Evolutionary conservation across 108 stramenopile species (phyloP).

Genomic region (Mayamaea pseudoterrestris): DNA sequence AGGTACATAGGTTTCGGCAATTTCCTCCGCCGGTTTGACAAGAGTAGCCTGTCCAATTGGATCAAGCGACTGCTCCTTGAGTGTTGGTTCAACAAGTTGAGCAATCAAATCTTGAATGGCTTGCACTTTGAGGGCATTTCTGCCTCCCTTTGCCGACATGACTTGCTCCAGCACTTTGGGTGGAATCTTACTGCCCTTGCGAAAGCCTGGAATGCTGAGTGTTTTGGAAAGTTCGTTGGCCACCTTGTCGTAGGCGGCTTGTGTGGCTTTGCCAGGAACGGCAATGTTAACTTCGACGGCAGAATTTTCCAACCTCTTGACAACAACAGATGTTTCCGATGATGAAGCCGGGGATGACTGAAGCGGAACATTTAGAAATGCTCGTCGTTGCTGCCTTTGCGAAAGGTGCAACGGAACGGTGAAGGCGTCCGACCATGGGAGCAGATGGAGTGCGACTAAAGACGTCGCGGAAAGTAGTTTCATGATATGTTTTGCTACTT

Average conservation of each 20-base stretch:
- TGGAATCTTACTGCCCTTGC: conserved; percentile 79
- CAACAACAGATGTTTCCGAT: no score
- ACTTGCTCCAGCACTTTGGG: conserved; percentile 65
- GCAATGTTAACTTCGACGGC: conserved; percentile 57
- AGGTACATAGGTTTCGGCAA: conserved; percentile 37
- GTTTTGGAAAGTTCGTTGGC: conserved; percentile 52
- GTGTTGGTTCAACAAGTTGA: conserved; percentile 49
- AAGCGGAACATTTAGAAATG: no score
- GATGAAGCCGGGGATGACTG: no score
- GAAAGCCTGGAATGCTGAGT: conserved; percentile 74
- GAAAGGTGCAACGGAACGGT: no score
- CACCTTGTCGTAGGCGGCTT: conserved; percentile 72
- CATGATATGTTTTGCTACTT: no score
- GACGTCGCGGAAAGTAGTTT: no score
- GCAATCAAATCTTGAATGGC: conserved; percentile 49
- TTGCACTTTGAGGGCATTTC: conserved; percentile 42
- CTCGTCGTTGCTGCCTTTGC: no score
- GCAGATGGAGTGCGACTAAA: no score
- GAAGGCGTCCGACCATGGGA: no score
- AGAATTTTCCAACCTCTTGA: conserved; percentile 46
- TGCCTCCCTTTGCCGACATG: conserved; percentile 54
- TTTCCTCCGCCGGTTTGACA: conserved; percentile 35
- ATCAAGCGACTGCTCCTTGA: conserved; percentile 71
- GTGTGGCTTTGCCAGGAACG: conserved; percentile 52
- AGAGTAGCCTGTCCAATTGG: conserved; percentile 72